phyloP scores from a whole-genome alignment of 192 early-diverging fungal genomes.

The Coemansia sp. region DNA sequence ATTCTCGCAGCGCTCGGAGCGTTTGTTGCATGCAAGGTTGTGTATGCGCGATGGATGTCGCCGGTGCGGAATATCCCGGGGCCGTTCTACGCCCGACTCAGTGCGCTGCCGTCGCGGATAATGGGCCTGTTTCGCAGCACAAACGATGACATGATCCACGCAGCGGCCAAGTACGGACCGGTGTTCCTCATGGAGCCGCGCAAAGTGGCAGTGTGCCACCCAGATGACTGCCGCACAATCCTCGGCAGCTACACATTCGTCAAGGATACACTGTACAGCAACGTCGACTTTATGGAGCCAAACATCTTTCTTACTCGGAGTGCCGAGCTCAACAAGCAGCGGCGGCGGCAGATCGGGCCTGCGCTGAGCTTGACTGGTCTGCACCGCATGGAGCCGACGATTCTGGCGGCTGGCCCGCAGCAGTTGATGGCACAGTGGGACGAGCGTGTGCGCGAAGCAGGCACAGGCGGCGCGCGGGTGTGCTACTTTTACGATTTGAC shows the following conservation, averaged over 20 bases:
- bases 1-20: constrained; percentile 1
- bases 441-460: neutral
- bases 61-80: constrained; percentile 36
- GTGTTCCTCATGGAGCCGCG: constrained; percentile 32
- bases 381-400: constrained; percentile 38
- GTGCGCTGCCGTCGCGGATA: constrained; percentile 14
- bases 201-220: constrained; percentile 36
- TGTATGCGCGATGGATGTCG: constrained; percentile 23
- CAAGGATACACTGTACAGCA: constrained; percentile 28
- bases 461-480: neutral
- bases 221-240: constrained; percentile 28
- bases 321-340: constrained; percentile 36
- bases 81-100: constrained; percentile 19
- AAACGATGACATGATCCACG: constrained; percentile 30
- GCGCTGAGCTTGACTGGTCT: constrained; percentile 23
- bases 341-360: constrained; percentile 38
- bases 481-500: constrained; percentile 30
- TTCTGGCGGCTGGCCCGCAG: constrained; percentile 31
- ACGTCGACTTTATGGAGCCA: constrained; percentile 34
- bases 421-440: constrained; percentile 34
- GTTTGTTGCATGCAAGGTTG: constrained; percentile 4
- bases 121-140: constrained; percentile 13
- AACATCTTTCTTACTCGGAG: constrained; percentile 41
- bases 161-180: constrained; percentile 22
- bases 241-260: constrained; percentile 27